Evolutionary conservation across 208 protist genomes (phyloP).

Genomic region (Leptomonas pyrrhocoris): DNA sequence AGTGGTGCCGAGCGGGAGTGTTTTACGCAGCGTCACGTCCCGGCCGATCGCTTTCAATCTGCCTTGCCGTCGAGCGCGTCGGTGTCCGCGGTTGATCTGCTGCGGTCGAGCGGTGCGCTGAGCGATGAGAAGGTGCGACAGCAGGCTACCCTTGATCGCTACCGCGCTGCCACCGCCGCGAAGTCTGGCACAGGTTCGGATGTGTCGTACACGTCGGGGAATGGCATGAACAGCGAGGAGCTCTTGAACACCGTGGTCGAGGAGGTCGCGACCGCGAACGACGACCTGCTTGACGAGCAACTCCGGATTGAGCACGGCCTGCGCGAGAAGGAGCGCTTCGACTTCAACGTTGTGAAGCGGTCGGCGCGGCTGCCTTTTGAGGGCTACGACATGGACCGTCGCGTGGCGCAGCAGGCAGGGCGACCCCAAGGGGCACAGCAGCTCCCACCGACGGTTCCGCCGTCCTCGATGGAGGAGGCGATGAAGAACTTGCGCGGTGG

Average conservation of each 20-base stretch:
- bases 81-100: conserved; percentile 45
- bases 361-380: conserved; percentile 61
- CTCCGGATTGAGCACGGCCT: conserved; percentile 76
- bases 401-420: conserved; percentile 71
- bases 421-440: conserved; percentile 71
- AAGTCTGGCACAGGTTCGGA: background rate
- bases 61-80: conserved; percentile 37
- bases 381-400: conserved; percentile 90
- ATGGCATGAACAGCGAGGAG: conserved; percentile 32
- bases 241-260: conserved; percentile 22
- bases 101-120: conserved; percentile 58
- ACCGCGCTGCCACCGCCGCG: conserved; percentile 29
- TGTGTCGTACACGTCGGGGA: conserved; percentile 27
- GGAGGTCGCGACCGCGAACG: conserved; percentile 14
- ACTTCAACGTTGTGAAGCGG: conserved; percentile 84
- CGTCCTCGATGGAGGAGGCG: conserved; percentile 82
- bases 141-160: conserved; percentile 63
- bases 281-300: conserved; percentile 64
- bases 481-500: conserved; percentile 56
- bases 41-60: conserved; percentile 38
- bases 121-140: conserved; percentile 45
- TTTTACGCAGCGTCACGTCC: conserved; percentile 34
- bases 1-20: conserved; percentile 41
- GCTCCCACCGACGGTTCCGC: conserved; percentile 50
- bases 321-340: conserved; percentile 81